Conservation (phyloP, 2,329 filamentous ascomycete species). For the Achaetomium macrosporum region DNA sequence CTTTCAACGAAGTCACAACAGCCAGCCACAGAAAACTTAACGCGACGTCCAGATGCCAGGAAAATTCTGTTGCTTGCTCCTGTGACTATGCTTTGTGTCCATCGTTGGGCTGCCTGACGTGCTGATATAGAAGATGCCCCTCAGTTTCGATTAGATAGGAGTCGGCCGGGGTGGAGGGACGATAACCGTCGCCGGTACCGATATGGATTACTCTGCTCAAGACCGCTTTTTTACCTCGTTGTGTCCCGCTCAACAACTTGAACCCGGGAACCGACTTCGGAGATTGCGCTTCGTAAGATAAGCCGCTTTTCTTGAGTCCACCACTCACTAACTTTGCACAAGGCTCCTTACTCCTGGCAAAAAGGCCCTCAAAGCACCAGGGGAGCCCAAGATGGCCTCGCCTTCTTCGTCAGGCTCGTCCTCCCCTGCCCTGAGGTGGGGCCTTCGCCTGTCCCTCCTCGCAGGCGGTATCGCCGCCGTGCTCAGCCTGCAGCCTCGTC, state of each 20-base stretch:
- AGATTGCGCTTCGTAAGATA: too few relatives aligned
- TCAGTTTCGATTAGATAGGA: too few relatives aligned
- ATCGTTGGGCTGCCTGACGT: not conserved
- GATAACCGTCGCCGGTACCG: not conserved
- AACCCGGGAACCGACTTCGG: too few relatives aligned
- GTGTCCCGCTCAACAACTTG: not conserved
- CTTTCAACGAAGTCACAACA: too few relatives aligned
- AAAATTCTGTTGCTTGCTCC: too few relatives aligned
- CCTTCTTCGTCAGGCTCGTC: not conserved
- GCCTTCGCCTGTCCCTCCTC: constrained; percentile 18
- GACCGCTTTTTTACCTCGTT: not conserved
- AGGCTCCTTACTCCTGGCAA: not conserved
- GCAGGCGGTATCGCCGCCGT: constrained; percentile 17
- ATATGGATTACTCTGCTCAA: not conserved
- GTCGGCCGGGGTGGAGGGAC: too few relatives aligned
- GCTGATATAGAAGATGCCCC: not conserved
- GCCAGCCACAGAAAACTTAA: too few relatives aligned
- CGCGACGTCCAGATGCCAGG: too few relatives aligned
- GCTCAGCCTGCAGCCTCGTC: constrained; percentile 7
- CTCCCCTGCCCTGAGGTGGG: constrained; percentile 10
- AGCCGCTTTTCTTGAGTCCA: not conserved
- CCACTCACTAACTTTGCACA: not conserved
- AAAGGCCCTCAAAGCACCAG: too few relatives aligned
- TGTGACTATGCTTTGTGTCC: too few relatives aligned
- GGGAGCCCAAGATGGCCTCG: not conserved